These are phyloP conservation scores for Teratosphaeria destructans DNA, from an alignment of 2,329 filamentous ascomycete species.

Conservation along the genomic window DNA sequence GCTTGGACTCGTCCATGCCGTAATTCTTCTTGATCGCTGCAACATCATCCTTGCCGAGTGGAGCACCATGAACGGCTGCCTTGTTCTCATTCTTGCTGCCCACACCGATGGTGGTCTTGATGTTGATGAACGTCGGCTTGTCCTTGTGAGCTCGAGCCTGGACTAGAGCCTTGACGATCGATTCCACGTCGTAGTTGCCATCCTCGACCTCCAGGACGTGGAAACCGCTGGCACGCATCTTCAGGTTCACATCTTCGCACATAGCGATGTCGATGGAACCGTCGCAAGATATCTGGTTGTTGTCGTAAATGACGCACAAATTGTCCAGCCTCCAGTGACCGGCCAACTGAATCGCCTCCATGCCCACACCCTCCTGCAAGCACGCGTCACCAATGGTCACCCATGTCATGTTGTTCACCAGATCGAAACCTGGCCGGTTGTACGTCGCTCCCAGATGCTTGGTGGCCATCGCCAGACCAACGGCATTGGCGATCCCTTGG, in stretches of 20 bases:
- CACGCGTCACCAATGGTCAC: constrained; percentile 51
- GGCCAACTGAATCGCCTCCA: constrained; percentile 49
- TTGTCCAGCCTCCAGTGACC: constrained; percentile 48
- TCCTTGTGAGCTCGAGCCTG: constrained; percentile 24
- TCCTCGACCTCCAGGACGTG: constrained; percentile 46
- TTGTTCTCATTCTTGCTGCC: constrained; percentile 41
- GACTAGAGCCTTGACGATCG: constrained; percentile 37
- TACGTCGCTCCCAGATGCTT: constrained; percentile 80
- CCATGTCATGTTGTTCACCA: constrained; percentile 44
- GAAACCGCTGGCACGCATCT: constrained; percentile 48
- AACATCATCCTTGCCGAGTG: constrained; percentile 46
- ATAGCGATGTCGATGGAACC: constrained; percentile 41
- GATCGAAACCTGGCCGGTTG: constrained; percentile 82
- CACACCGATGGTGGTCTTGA: constrained; percentile 46
- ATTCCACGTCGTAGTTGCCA: constrained; percentile 43
- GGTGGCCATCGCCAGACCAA: constrained; percentile 95
- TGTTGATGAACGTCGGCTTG: constrained; percentile 48
- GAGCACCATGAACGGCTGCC: constrained; percentile 48
- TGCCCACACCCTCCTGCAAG: constrained; percentile 47
- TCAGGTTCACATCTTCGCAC: constrained; percentile 46
- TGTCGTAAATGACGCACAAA: constrained; percentile 48
- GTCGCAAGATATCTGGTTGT: constrained; percentile 51
- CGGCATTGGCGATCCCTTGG: constrained; percentile 93
- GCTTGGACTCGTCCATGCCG: constrained; percentile 38
- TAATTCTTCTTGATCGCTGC: constrained; percentile 43